A percentile compares a stretch with the other conserved stretches of the same genome.
phyloP scores from a whole-genome alignment of 2,329 filamentous ascomycete species.

The Fusarium domesticum region DNA sequence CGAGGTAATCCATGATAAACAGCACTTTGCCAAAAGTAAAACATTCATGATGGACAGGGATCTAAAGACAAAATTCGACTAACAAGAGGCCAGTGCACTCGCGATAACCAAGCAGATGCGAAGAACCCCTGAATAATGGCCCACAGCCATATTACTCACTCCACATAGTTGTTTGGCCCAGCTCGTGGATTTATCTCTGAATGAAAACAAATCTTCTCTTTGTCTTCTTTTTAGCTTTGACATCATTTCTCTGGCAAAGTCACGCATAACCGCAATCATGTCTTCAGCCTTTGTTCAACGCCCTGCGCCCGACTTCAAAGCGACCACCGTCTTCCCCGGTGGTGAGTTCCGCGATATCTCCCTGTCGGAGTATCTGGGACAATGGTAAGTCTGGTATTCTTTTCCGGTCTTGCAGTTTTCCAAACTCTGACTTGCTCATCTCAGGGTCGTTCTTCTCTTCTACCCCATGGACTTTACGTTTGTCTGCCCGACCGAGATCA shows the following conservation, averaged over 20 bases:
- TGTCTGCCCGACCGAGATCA: conserved; percentile 64
- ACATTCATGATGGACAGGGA: neutral
- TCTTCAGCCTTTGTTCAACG: conserved; percentile 47
- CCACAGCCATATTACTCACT: neutral
- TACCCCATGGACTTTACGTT: conserved; percentile 68
- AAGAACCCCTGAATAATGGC: neutral
- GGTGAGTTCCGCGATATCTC: conserved; percentile 48
- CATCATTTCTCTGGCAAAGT: too few relatives aligned
- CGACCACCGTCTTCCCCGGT: conserved; percentile 48
- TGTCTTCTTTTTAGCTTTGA: neutral
- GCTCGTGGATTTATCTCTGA: neutral
- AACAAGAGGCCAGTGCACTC: neutral
- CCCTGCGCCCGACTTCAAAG: conserved; percentile 48
- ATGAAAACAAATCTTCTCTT: neutral
- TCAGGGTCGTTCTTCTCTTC: conserved; percentile 62
- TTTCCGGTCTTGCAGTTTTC: too few relatives aligned
- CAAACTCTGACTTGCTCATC: neutral
- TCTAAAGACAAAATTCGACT: neutral
- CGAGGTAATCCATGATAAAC: too few relatives aligned
- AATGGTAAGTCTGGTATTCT: conserved; percentile 40
- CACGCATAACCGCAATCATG: conserved; percentile 33
- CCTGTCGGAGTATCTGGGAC: conserved; percentile 44
- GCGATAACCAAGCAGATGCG: neutral
- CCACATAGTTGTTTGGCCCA: neutral
- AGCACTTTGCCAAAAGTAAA: neutral